Conservation (phyloP, 23 red algal species). For the Gracilariopsis chorda region DNA sequence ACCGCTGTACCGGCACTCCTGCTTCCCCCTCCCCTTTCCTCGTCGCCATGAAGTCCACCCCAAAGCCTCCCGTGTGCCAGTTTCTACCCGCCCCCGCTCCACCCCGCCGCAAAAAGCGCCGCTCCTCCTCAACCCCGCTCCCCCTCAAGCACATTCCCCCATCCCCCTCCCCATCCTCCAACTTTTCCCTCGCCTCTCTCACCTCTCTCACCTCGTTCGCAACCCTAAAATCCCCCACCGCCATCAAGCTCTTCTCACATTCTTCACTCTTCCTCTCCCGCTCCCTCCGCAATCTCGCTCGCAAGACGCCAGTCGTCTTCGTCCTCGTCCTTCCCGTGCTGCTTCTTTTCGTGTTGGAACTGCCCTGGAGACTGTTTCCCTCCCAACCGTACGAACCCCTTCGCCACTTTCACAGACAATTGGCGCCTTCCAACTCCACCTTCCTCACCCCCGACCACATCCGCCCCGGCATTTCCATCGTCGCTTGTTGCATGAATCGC, state of each 20-base stretch:
- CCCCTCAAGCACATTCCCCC: background rate
- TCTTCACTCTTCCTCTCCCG: background rate
- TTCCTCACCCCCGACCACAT: background rate
- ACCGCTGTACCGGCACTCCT: too few relatives aligned
- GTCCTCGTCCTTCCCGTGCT: background rate
- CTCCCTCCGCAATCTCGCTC: background rate
- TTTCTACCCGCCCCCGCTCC: background rate
- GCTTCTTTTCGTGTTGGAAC: background rate
- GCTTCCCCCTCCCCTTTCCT: too few relatives aligned
- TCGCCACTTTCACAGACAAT: background rate
- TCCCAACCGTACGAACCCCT: background rate
- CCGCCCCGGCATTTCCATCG: constrained; percentile 41
- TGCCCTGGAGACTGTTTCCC: background rate
- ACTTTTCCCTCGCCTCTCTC: background rate
- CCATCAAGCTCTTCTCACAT: background rate
- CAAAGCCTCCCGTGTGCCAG: constrained; percentile 2
- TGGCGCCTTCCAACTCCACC: background rate
- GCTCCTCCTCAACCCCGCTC: background rate
- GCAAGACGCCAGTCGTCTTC: background rate
- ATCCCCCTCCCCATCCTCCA: too few relatives aligned
- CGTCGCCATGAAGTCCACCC: too few relatives aligned
- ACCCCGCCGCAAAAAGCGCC: background rate
- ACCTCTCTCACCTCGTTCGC: background rate
- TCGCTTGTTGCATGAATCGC: constrained; percentile 76
- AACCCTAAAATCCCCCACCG: background rate